Conservation (phyloP, 306 rosid genomes). For the Cucurbita argyrosperma region DNA sequence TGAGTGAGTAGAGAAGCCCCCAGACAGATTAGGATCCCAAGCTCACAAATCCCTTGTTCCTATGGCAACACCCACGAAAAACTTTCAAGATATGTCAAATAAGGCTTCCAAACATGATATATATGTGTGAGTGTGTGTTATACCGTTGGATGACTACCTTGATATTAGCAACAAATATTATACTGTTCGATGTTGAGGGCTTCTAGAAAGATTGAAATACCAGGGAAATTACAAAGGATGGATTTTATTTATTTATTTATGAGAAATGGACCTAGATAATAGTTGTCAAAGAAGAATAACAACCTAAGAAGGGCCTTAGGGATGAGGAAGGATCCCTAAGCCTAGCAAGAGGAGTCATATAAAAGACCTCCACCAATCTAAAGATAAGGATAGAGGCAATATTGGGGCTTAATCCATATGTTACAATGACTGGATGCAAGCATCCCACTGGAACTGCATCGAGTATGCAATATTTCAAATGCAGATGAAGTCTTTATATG, state of each 20-base stretch:
- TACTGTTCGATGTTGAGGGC: not conserved
- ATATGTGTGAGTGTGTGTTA: too few species aligned
- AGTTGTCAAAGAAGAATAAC: not conserved
- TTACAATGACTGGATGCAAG: not conserved
- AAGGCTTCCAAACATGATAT: not conserved
- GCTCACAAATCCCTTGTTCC: too few species aligned
- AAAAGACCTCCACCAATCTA: not conserved
- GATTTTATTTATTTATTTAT: not conserved
- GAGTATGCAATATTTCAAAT: not conserved
- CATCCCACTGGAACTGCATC: not conserved
- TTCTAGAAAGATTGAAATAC: not conserved
- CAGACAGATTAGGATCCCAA: too few species aligned
- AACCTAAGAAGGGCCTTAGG: not conserved
- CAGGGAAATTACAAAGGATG: not conserved
- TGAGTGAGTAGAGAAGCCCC: too few species aligned
- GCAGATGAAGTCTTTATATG: not conserved
- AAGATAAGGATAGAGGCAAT: not conserved
- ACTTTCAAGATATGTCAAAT: not conserved
- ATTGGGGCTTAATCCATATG: not conserved
- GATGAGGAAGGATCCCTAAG: not conserved
- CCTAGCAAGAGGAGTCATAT: not conserved
- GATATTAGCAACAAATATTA: not conserved
- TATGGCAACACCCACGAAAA: too few species aligned
- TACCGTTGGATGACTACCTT: not conserved
- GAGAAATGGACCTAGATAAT: not conserved